These are phyloP conservation scores for Geranium rotundifolium DNA, from an alignment of 345 rosid genomes.

Conservation along the genomic window DNA sequence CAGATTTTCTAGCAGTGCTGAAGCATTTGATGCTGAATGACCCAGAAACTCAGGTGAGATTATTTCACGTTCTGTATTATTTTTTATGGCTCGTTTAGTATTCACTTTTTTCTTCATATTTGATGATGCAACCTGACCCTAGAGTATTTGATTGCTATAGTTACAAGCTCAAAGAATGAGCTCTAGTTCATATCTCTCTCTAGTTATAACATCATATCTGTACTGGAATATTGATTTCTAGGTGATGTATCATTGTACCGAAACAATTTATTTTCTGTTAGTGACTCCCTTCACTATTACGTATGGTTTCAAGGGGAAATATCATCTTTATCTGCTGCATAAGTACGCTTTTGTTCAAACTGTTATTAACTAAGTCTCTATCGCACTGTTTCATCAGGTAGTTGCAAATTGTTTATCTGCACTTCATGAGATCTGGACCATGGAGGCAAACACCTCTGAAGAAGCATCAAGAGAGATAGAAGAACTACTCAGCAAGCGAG, in stretches of 20 bases:
- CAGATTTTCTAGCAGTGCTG: slow-evolving; percentile 66
- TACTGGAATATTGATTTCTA: no score
- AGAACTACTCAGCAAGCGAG: slow-evolving; percentile 60
- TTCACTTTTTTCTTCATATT: neutral
- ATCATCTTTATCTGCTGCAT: no score
- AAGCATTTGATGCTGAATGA: slow-evolving; percentile 87
- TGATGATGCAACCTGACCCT: no score
- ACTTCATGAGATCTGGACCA: slow-evolving; percentile 90
- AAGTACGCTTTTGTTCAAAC: no score
- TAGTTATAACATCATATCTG: no score
- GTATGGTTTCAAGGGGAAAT: no score
- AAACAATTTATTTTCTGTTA: no score
- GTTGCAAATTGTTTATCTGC: slow-evolving; percentile 84
- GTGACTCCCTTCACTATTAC: no score
- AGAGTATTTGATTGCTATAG: no score
- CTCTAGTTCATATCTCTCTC: no score
- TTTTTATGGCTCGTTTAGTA: neutral
- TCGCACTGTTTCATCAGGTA: slow-evolving; percentile 35
- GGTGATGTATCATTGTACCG: no score
- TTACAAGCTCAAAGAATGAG: no score
- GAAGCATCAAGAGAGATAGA: slow-evolving; percentile 83
- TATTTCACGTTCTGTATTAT: neutral
- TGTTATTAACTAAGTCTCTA: neutral
- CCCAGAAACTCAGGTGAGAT: slow-evolving; percentile 66
- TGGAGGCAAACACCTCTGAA: slow-evolving; percentile 74